Percentiles rank a stretch among this genome's conserved stretches.
These are phyloP conservation scores for Hyphopichia burtonii DNA, from an alignment of 1,139 yeast genomes.

Conservation along the genomic window DNA sequence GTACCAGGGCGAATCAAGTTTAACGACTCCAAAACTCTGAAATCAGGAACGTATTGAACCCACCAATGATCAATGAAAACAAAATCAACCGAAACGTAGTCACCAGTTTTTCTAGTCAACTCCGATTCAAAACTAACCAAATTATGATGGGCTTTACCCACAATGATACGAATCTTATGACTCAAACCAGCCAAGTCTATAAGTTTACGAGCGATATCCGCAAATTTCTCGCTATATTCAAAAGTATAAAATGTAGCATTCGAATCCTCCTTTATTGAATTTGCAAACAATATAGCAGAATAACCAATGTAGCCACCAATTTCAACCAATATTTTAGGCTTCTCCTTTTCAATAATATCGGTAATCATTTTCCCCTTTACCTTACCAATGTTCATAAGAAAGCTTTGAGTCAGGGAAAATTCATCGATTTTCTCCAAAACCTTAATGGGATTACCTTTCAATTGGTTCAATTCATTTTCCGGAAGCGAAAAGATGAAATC, in stretches of 20 bases:
- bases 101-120: conserved; percentile 8
- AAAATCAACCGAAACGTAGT: conserved; percentile 23
- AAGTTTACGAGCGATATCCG: conserved; percentile 29
- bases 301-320: conserved; percentile 48
- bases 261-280: conserved; percentile 20
- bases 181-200: conserved; percentile 38
- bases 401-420: conserved; percentile 11
- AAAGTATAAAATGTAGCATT: conserved; percentile 37
- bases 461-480: conserved; percentile 14
- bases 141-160: conserved; percentile 34
- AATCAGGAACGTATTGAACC: conserved; percentile 39
- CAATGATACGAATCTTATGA: conserved; percentile 29
- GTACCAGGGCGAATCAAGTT: conserved; percentile 42
- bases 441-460: conserved; percentile 27
- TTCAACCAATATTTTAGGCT: conserved; percentile 39
- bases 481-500: conserved; percentile 23
- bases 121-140: conserved; percentile 25
- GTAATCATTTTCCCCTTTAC: conserved; percentile 30
- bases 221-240: conserved; percentile 33
- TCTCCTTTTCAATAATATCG: conserved; percentile 19
- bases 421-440: conserved; percentile 33
- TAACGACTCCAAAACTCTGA: conserved; percentile 41
- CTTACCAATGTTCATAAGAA: conserved; percentile 34
- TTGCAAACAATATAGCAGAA: conserved; percentile 38
- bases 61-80: conserved; percentile 45